Evolutionary conservation across 129 eudicot genomes (phyloP).

Genomic region (Ambrosia artemisiifolia): DNA sequence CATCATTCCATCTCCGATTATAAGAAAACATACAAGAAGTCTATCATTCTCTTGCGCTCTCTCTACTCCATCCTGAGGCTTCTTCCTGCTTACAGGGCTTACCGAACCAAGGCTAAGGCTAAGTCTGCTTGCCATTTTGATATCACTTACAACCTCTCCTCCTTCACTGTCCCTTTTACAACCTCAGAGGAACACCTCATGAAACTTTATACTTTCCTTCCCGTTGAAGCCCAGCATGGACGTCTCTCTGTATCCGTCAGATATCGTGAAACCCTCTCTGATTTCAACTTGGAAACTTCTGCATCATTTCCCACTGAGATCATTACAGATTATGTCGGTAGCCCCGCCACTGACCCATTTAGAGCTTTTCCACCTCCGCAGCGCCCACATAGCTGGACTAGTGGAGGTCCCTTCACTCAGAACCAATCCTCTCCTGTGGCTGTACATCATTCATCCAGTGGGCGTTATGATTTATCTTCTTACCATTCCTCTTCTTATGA

Average conservation of each 20-base stretch:
- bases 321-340: conserved; percentile 89
- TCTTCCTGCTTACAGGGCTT: conserved; percentile 85
- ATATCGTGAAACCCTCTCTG: conserved; percentile 71
- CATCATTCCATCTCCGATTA: conserved; percentile 32
- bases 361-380: conserved; percentile 72
- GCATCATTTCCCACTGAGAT: conserved; percentile 79
- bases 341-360: conserved; percentile 92
- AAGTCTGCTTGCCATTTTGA: conserved; percentile 54
- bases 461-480: conserved; percentile 45
- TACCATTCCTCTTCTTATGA: conserved; percentile 41
- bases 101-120: conserved; percentile 41
- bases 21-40: conserved; percentile 79
- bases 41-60: conserved; percentile 75
- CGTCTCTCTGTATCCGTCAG: conserved; percentile 70
- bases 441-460: conserved; percentile 37
- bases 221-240: conserved; percentile 85
- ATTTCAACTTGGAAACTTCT: conserved; percentile 63
- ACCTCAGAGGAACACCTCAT: conserved; percentile 65
- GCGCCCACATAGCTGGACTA: conserved; percentile 92
- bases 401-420: conserved; percentile 42
- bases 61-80: conserved; percentile 76
- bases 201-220: conserved; percentile 69
- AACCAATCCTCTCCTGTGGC: conserved; percentile 50
- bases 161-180: conserved; percentile 74
- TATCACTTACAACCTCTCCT: conserved; percentile 71